phyloP scores from a whole-genome alignment of 768 basidiomycete species.

The Pulveroboletus frians region DNA sequence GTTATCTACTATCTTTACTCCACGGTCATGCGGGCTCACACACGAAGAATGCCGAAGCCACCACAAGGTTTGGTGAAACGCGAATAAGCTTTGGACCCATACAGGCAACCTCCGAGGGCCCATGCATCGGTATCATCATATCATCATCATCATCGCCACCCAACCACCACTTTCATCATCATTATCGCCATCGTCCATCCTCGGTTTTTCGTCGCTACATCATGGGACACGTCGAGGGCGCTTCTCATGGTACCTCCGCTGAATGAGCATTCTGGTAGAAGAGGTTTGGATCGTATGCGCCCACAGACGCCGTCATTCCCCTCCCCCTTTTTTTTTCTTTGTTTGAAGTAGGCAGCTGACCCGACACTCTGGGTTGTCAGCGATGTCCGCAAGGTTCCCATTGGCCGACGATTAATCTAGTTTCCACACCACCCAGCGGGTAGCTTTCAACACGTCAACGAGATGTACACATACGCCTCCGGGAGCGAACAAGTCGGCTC shows the following conservation, averaged over 20 bases:
- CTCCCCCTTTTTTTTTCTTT: background rate
- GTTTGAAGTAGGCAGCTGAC: background rate
- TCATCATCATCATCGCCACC: background rate
- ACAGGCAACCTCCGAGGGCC: constrained; percentile 3
- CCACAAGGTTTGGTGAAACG: constrained; percentile 12
- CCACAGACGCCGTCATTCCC: constrained; percentile 4
- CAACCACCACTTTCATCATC: no score
- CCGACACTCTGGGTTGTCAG: background rate
- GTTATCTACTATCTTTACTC: constrained; percentile 4
- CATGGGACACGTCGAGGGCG: constrained; percentile 1
- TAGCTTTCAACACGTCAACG: no score
- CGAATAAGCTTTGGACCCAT: constrained; percentile 14
- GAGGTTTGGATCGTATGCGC: constrained; percentile 1
- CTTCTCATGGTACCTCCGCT: no score
- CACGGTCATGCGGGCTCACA: constrained; percentile 12
- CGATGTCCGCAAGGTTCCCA: no score
- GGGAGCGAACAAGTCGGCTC: background rate
- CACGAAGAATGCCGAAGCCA: constrained; percentile 10
- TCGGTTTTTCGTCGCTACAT: no score
- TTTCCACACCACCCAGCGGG: no score
- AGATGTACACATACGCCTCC: no score
- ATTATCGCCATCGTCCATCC: no score
- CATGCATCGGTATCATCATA: constrained; percentile 5
- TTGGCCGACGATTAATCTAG: no score
- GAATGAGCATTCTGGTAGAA: no score